Conservation (phyloP, 2,329 filamentous ascomycete species). For the Xylaria sp. region DNA sequence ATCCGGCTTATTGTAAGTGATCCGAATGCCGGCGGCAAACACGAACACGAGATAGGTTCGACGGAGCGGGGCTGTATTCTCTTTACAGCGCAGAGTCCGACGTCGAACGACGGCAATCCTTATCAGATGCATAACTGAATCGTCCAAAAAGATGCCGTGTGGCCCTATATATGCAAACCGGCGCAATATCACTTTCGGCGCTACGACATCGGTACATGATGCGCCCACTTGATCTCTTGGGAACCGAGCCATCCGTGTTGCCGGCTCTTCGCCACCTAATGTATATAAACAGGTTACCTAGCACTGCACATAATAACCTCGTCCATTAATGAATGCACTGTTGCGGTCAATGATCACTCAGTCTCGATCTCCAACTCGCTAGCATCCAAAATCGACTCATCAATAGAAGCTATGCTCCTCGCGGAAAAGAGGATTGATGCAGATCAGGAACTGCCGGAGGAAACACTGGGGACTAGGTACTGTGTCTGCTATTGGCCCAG, state of each 20-base stretch:
- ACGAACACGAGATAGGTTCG: constrained; percentile 32
- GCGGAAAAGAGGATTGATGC: constrained; percentile 27
- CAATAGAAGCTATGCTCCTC: constrained; percentile 9
- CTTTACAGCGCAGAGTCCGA: constrained; percentile 18
- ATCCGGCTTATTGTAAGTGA: background rate
- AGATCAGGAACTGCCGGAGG: constrained; percentile 34
- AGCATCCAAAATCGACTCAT: constrained; percentile 6
- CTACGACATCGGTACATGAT: constrained; percentile 15
- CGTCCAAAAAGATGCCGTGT: constrained; percentile 1
- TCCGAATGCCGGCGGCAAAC: constrained; percentile 34
- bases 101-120: constrained; percentile 23
- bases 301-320: background rate
- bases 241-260: constrained; percentile 1
- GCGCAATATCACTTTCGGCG: constrained; percentile 20
- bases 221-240: background rate
- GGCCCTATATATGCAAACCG: constrained; percentile 2
- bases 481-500: constrained; percentile 30
- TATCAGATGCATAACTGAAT: constrained; percentile 7
- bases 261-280: background rate
- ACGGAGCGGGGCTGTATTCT: constrained; percentile 16
- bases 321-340: background rate
- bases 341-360: background rate
- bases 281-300: constrained; percentile 8
- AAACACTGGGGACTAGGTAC: constrained; percentile 10
- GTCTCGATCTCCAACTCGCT: background rate